Base-by-base conservation (phyloP, 1,139 yeast species). In the Arxiozyma heterogenica region DNA sequence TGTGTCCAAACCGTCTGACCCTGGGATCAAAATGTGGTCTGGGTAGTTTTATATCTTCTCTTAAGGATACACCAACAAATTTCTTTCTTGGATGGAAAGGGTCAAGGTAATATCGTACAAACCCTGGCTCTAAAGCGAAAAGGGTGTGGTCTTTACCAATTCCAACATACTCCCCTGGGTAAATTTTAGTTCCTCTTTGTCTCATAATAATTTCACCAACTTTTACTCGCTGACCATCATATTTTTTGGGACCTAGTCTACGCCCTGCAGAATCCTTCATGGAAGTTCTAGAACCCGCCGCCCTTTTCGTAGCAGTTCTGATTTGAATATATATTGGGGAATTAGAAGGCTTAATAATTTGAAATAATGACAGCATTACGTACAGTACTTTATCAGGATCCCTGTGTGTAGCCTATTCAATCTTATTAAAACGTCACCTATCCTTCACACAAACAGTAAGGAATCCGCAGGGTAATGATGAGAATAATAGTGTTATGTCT, bases 11-110 rank as follows among this genome's bases (percentile, higher is more conserved):
- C 70, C 98, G 78, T 73, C 98, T 82, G 30, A 81, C 75, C 51
- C 93, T 79, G 50, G 98, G 97, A 30, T 78, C 84, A 70, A 91
- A 91, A 69, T 93, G 98, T 11, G 94, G 88, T 12, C 89, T 82
- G 42, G 98, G 98, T 50, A 93, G 77, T 55, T 75, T 73, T 47
- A 80, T 73, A 4, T 83, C 85, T 59, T 78, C 77, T 49, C 75
- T 75, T 56, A 93, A 76, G 1, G 95, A 91, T 52, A 93, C 83
- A 45, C 98, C 98, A 55, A 90, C 89, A 66, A 87, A 87, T 68
- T 85, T 86, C 70, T 98, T 82, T 67, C 83, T 81, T 47, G 98
- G 97, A 67, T 93, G 98, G 77, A 91, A 91, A n/a, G 98, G 98
- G 73, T 93, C 97, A 59, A 83, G 75, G 70, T 93, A 93, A 72